A percentile compares a stretch with the other conserved stretches of the same genome.
phyloP scores from a whole-genome alignment of 345 rosid genomes.

The Citrus medica region DNA sequence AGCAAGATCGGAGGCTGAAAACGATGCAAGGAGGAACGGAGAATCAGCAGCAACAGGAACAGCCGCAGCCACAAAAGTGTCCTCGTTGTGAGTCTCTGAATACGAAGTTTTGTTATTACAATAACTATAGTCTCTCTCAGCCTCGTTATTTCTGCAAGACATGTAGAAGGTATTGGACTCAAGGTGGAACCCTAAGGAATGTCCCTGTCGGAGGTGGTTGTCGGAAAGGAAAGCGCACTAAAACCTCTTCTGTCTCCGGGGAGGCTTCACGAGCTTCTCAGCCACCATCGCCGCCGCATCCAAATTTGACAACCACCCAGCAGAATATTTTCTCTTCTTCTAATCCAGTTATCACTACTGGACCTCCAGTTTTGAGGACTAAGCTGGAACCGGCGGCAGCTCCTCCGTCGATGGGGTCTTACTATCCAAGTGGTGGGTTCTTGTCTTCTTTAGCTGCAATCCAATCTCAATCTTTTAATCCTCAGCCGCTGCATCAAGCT shows the following conservation, averaged over 20 bases:
- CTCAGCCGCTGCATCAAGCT: constrained; percentile 17
- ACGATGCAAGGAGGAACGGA: constrained; percentile 13
- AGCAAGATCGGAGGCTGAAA: constrained; percentile 33
- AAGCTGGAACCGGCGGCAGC: constrained; percentile 14
- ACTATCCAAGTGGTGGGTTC: constrained; percentile 32
- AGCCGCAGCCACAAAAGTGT: constrained; percentile 38
- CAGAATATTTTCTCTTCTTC: constrained; percentile 16
- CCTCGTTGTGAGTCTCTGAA: constrained; percentile 66
- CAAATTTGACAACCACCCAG: constrained; percentile 1
- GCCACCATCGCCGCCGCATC: not conserved
- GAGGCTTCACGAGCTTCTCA: constrained; percentile 23
- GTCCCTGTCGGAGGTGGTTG: constrained; percentile 73
- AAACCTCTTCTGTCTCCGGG: constrained; percentile 25
- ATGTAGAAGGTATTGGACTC: constrained; percentile 72
- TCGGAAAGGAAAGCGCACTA: constrained; percentile 48
- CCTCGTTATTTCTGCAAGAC: constrained; percentile 73
- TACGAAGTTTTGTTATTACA: constrained; percentile 74
- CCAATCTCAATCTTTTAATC: constrained; percentile 24
- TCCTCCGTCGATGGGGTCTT: constrained; percentile 23
- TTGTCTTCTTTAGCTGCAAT: constrained; percentile 31
- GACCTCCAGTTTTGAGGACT: constrained; percentile 5
- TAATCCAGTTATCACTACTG: constrained; percentile 8
- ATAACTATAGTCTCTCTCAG: constrained; percentile 68
- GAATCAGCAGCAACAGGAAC: constrained; percentile 12
- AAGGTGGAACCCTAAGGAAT: constrained; percentile 68